Percentiles rank a stretch among this genome's conserved stretches.
Conservation (phyloP, 495 filamentous ascomycete species). For the Neurospora sp. region DNA sequence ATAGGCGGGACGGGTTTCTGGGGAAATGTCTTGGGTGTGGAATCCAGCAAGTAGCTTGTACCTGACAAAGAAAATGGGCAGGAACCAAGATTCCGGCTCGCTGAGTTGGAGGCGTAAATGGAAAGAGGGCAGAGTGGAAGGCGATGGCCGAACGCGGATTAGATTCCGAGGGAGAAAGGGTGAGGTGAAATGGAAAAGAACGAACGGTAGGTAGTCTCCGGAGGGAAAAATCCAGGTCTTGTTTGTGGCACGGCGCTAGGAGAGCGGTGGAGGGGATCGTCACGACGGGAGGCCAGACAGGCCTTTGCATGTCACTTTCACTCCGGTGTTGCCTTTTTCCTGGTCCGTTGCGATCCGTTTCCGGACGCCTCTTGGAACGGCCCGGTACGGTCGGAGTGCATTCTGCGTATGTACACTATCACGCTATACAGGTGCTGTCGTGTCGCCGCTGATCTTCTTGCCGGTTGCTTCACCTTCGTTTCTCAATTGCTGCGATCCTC, state of each 20-base stretch:
- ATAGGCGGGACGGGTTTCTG: neutral
- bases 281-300: neutral
- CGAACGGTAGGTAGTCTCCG: neutral
- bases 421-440: neutral
- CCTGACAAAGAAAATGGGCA: neutral
- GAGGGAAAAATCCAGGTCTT: neutral
- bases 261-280: neutral
- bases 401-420: neutral
- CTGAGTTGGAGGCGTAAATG: neutral
- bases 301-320: neutral
- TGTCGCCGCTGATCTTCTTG: neutral
- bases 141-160: neutral
- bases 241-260: neutral
- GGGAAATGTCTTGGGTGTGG: neutral
- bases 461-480: neutral
- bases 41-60: neutral
- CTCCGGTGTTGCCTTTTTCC: neutral
- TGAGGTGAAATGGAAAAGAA: neutral
- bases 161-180: neutral
- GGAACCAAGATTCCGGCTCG: neutral
- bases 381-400: neutral
- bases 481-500: neutral
- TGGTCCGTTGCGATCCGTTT: neutral
- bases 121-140: neutral
- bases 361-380: neutral